Evolutionary conservation across 306 rosid genomes (phyloP).

Genomic region (Psophocarpus tetragonolobus): DNA sequence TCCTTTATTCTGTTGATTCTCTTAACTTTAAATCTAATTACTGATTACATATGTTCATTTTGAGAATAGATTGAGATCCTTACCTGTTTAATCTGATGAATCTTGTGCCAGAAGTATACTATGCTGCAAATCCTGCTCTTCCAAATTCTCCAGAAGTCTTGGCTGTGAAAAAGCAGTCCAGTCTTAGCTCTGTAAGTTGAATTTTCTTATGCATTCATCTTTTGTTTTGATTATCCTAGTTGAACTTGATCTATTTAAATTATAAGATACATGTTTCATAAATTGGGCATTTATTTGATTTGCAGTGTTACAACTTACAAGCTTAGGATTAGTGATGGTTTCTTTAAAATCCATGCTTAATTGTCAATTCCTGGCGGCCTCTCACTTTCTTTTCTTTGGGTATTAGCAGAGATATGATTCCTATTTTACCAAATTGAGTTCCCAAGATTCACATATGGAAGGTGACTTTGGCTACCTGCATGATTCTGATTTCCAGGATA

Average conservation of each 20-base stretch:
- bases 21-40: background rate
- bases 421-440: conserved; percentile 53
- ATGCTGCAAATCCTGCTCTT: conserved; percentile 48
- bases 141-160: conserved; percentile 57
- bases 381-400: conserved; percentile 32
- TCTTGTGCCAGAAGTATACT: conserved; percentile 60
- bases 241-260: background rate
- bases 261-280: background rate
- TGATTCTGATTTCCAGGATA: conserved; percentile 59
- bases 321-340: background rate
- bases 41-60: background rate
- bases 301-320: background rate
- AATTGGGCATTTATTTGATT: background rate
- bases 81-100: conserved; percentile 42
- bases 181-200: conserved; percentile 69
- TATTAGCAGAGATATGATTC: conserved; percentile 63
- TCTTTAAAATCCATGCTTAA: background rate
- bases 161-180: conserved; percentile 56
- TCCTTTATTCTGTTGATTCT: background rate
- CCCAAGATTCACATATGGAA: conserved; percentile 62
- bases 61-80: conserved; percentile 28
- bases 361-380: background rate
- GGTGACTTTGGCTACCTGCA: conserved; percentile 51
- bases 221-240: conserved; percentile 12
- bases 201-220: conserved; percentile 30